A percentile compares a stretch with the other conserved stretches of the same genome.
phyloP scores from a whole-genome alignment of 2,329 filamentous ascomycete species.

The Madurella fahalii region DNA sequence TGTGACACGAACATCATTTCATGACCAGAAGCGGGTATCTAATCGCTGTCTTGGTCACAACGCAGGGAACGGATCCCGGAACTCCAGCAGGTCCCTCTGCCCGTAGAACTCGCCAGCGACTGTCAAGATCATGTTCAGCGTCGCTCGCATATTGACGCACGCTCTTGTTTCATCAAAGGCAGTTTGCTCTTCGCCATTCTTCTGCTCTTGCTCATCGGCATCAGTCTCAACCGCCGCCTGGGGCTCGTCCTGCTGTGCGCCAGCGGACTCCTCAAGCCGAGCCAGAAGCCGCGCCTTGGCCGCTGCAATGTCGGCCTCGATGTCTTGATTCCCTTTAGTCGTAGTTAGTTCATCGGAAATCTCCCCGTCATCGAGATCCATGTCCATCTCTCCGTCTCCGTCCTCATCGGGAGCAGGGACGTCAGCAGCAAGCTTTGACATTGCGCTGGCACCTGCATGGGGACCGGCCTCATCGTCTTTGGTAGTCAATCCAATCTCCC shows the following conservation, averaged over 20 bases:
- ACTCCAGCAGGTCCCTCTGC: constrained; percentile 78
- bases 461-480: too few species aligned
- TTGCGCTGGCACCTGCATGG: too few species aligned
- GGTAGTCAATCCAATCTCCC: background rate
- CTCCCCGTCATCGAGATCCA: constrained; percentile 37
- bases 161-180: constrained; percentile 32
- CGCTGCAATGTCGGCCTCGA: constrained; percentile 41
- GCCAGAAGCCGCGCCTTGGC: constrained; percentile 48
- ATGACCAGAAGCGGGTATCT: background rate
- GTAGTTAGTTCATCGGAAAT: constrained; percentile 29
- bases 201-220: constrained; percentile 22
- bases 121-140: constrained; percentile 87
- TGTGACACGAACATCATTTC: too few species aligned
- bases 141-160: constrained; percentile 57
- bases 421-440: background rate
- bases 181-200: constrained; percentile 17
- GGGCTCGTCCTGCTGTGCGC: constrained; percentile 4
- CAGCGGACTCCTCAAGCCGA: constrained; percentile 34
- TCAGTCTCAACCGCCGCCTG: constrained; percentile 30
- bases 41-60: constrained; percentile 30
- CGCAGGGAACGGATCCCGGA: constrained; percentile 58
- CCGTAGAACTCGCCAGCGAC: constrained; percentile 86
- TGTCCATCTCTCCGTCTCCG: constrained; percentile 24
- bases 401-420: constrained; percentile 7
- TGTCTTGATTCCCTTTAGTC: constrained; percentile 24